Evolutionary conservation across 202 grass and related monocot genomes (phyloP).

Genomic region (Alloteropsis angusta): DNA sequence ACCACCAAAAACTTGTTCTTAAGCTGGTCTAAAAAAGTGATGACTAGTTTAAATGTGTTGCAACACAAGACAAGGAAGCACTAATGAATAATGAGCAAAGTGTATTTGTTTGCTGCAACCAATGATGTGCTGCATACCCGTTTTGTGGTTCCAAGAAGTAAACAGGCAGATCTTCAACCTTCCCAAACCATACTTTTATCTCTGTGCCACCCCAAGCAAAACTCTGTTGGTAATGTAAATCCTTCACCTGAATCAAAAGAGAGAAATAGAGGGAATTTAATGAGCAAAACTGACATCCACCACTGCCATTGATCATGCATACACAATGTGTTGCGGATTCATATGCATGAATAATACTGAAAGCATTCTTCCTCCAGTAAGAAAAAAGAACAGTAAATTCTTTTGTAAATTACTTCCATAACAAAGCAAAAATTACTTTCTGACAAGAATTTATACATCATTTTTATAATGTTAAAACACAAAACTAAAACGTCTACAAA

Average conservation of each 20-base stretch:
- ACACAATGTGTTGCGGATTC: background rate
- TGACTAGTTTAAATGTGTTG: background rate
- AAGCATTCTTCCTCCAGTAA: background rate
- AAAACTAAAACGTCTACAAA: background rate
- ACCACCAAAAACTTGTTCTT: background rate
- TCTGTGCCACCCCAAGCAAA: constrained; percentile 64
- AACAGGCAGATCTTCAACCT: constrained; percentile 78
- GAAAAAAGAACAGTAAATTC: background rate
- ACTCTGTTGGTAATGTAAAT: constrained; percentile 61
- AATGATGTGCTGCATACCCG: constrained; percentile 39
- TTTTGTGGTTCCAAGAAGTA: constrained; percentile 95
- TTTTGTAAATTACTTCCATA: background rate
- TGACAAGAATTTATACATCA: background rate
- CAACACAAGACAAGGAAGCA: background rate
- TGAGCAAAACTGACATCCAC: background rate
- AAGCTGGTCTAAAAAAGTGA: constrained; percentile 11
- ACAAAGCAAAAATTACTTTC: background rate
- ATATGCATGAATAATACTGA: background rate
- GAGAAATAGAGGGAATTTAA: background rate
- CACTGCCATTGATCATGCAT: background rate
- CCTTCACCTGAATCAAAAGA: constrained; percentile 59
- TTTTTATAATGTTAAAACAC: background rate
- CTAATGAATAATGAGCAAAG: background rate
- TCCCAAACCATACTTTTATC: constrained; percentile 95
- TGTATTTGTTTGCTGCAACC: background rate